Base-by-base conservation (phyloP, 768 basidiomycete genomes). In the Naematelia encephala region DNA sequence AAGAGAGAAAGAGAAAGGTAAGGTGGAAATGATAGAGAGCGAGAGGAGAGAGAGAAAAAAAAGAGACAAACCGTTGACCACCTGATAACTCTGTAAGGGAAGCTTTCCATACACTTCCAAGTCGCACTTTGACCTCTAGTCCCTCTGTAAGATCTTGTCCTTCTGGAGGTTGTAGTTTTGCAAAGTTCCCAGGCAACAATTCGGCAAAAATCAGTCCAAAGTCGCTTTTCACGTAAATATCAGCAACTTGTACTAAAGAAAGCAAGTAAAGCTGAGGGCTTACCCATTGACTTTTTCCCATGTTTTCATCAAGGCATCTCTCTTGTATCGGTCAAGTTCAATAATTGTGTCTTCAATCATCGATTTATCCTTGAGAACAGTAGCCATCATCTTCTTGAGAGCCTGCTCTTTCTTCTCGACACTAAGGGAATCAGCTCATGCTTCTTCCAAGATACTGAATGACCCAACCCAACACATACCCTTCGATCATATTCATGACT, bases 161-260 rank as follows among this genome's bases (percentile, higher is more conserved):
- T 34, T 98, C 94, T 2, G 92, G 91, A 19, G 93, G 89, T 69
- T 91, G 88, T 26, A 99, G 80, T 75, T 92, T 98, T 10, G 92
- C 90, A 69, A 92, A 94, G 74, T 98, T 99, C 25, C 93, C 92
- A 0, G 96, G 96, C 1, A 99, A 79, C 3, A 99, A 81, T 67
- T 99, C 96, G 1, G 86, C 91, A 73, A 99, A 98, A 75, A 99
- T 98, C 10, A 84, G 85, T 5, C 96, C 96, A 73, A 99, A 99
- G 77, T 98, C 93, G 39, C 92, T 94, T 70, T n/a, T n/a, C n/a
- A n/a, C n/a, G n/a, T n/a, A n/a, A n/a, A n/a, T n/a, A n/a, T n/a
- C n/a, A n/a, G n/a, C n/a, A n/a, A n/a, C n/a, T n/a, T n/a, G n/a
- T n/a, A n/a, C 26, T 19, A 26, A 25, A 42, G 16, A 26, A 50